phyloP scores from a whole-genome alignment of 1,284 basidiomycete species.

The Leucoagaricus sp. region DNA sequence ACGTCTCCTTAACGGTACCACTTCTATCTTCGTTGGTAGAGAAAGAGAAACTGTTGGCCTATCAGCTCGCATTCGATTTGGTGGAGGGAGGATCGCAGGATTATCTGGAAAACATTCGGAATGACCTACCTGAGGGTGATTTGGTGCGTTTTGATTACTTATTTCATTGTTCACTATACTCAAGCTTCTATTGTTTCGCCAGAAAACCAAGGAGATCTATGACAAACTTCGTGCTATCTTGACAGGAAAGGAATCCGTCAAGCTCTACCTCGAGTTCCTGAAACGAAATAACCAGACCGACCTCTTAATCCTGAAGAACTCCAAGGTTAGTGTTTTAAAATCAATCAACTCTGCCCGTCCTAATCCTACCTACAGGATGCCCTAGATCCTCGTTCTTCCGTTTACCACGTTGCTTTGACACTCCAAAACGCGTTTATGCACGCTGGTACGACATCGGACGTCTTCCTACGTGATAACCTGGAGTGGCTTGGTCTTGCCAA shows the following conservation, averaged over 20 bases:
- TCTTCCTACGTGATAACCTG: slow-evolving; percentile 91
- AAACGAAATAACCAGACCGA: slow-evolving; percentile 93
- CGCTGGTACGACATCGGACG: slow-evolving; percentile 91
- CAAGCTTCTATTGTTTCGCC: no score
- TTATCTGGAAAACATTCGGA: slow-evolving; percentile 78
- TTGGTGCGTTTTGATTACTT: slow-evolving; percentile 42
- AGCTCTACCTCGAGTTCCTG: slow-evolving; percentile 92
- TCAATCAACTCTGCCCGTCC: neutral
- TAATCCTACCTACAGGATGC: slow-evolving; percentile 58
- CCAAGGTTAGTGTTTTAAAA: slow-evolving; percentile 81
- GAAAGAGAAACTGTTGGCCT: slow-evolving; percentile 76
- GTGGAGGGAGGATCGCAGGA: slow-evolving; percentile 92
- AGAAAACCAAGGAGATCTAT: slow-evolving; percentile 65
- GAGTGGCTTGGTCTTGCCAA: slow-evolving; percentile 93
- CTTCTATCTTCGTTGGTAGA: slow-evolving; percentile 73
- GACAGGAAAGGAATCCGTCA: slow-evolving; percentile 86
- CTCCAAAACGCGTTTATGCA: slow-evolving; percentile 97
- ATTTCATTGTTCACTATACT: no score
- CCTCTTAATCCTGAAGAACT: slow-evolving; percentile 86
- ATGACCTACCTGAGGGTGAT: slow-evolving; percentile 64
- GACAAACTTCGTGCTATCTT: slow-evolving; percentile 81
- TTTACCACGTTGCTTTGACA: slow-evolving; percentile 94
- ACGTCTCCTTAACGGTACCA: slow-evolving; percentile 70
- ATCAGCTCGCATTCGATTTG: slow-evolving; percentile 93
- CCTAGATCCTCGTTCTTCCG: slow-evolving; percentile 91